Conservation (phyloP, 2,329 filamentous ascomycete species). For the Paracoccidioides lutzii region DNA sequence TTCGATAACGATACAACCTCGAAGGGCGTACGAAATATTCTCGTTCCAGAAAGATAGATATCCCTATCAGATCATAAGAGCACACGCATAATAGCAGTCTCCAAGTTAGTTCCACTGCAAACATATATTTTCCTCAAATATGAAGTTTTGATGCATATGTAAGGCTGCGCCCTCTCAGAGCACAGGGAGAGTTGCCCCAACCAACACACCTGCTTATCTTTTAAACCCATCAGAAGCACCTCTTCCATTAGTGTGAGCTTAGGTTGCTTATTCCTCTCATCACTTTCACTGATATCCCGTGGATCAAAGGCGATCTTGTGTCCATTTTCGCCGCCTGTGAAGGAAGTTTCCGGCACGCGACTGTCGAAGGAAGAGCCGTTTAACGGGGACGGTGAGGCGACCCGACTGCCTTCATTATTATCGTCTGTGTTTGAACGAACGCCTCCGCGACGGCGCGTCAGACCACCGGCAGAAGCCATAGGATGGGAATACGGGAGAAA, state of each 20-base stretch:
- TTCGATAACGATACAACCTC: slow-evolving; percentile 97
- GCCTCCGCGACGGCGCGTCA: slow-evolving; percentile 56
- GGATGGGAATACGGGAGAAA: slow-evolving; percentile 9
- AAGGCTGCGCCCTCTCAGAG: no score
- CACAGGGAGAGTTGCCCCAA: not conserved
- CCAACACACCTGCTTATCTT: slow-evolving; percentile 82
- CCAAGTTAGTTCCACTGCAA: not conserved
- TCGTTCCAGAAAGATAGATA: slow-evolving; percentile 99
- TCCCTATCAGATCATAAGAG: slow-evolving; percentile 44
- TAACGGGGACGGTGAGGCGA: slow-evolving; percentile 50
- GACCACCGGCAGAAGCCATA: slow-evolving; percentile 59
- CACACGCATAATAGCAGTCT: not conserved
- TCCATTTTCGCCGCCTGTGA: slow-evolving; percentile 76
- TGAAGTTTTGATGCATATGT: no score
- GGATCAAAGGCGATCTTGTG: slow-evolving; percentile 98
- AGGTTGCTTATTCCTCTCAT: slow-evolving; percentile 91
- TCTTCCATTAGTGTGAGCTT: slow-evolving; percentile 99
- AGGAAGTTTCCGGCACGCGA: slow-evolving; percentile 60
- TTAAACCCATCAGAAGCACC: slow-evolving; percentile 83
- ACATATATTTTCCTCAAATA: not conserved
- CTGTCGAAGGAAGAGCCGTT: slow-evolving; percentile 45
- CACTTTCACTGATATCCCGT: slow-evolving; percentile 91
- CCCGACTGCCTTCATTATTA: slow-evolving; percentile 51
- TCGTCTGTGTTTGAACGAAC: slow-evolving; percentile 44
- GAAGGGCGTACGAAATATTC: slow-evolving; percentile 95